Percentiles rank a stretch among this genome's conserved stretches.
Evolutionary conservation across 2,329 filamentous ascomycete genomes (phyloP).

Genomic region (Beauveria sp.): DNA sequence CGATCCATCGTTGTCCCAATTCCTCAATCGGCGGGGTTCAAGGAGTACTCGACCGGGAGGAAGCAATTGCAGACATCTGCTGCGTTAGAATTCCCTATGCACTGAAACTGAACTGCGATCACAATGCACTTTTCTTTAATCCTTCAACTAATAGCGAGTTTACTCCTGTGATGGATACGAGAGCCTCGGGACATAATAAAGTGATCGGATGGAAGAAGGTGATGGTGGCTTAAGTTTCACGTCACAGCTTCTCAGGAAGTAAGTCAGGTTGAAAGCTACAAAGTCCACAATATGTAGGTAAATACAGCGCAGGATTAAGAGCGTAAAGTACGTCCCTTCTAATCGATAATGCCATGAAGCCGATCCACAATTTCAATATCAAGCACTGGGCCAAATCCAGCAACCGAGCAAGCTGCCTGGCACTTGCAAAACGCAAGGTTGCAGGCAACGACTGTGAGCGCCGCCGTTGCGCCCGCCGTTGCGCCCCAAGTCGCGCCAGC

Average conservation of each 20-base stretch:
- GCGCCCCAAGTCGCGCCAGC: slow-evolving; percentile 36
- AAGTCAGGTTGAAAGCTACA: not conserved
- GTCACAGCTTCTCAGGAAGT: not conserved
- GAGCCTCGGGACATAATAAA: too few species aligned
- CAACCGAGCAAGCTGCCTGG: not conserved
- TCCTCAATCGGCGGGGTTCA: too few species aligned
- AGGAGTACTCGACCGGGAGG: too few species aligned
- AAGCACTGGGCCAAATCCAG: not conserved
- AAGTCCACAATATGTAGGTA: not conserved
- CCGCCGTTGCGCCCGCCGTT: slow-evolving; percentile 26
- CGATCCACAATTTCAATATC: not conserved
- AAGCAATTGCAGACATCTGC: too few species aligned
- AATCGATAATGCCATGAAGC: not conserved
- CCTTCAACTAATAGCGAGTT: too few species aligned
- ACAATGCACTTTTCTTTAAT: too few species aligned
- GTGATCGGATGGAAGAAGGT: too few species aligned
- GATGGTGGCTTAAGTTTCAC: too few species aligned
- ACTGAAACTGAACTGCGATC: too few species aligned
- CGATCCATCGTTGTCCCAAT: too few species aligned
- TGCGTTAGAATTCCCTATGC: too few species aligned
- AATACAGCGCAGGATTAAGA: not conserved
- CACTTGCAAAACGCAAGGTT: slow-evolving; percentile 32
- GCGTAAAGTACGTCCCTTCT: not conserved
- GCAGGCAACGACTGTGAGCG: slow-evolving; percentile 31
- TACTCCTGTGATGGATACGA: too few species aligned